A percentile compares a stretch with the other conserved stretches of the same genome.
phyloP scores from a whole-genome alignment of 2,329 filamentous ascomycete genomes.

The Dactylellina leptospora region DNA sequence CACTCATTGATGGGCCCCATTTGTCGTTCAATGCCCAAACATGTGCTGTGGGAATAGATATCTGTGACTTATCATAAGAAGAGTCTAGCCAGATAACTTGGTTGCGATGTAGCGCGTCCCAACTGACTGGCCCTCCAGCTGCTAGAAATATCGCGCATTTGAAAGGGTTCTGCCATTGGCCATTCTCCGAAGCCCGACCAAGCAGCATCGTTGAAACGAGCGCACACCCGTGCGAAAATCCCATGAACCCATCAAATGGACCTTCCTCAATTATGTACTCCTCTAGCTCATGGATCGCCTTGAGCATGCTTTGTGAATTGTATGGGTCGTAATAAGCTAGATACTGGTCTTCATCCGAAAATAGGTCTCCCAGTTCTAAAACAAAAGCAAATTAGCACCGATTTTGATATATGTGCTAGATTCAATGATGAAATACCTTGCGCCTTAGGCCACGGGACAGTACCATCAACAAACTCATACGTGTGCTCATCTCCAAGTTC shows the following conservation, averaged over 20 bases:
- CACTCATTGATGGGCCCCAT: slow-evolving; percentile 12
- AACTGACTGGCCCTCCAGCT: slow-evolving; percentile 11
- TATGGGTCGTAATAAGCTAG: slow-evolving; percentile 38
- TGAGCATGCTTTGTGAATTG: slow-evolving; percentile 5
- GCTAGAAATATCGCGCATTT: slow-evolving; percentile 38
- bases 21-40: slow-evolving; percentile 28
- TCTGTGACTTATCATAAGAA: slow-evolving; percentile 2
- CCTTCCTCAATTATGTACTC: slow-evolving; percentile 33
- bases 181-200: not conserved
- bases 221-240: slow-evolving; percentile 27
- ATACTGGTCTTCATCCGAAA: slow-evolving; percentile 39
- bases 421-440: slow-evolving; percentile 1
- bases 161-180: slow-evolving; percentile 12
- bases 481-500: slow-evolving; percentile 34
- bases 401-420: no score
- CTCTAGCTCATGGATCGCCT: slow-evolving; percentile 13
- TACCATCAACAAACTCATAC: slow-evolving; percentile 45
- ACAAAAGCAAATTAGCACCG: not conserved
- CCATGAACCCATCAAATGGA: slow-evolving; percentile 30
- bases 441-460: slow-evolving; percentile 31
- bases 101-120: slow-evolving; percentile 1
- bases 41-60: slow-evolving; percentile 40
- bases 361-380: slow-evolving; percentile 27
- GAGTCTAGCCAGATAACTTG: slow-evolving; percentile 6
- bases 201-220: slow-evolving; percentile 8